Conservation (phyloP, 352 stramenopile species). For the Globisporangium spiculum region DNA sequence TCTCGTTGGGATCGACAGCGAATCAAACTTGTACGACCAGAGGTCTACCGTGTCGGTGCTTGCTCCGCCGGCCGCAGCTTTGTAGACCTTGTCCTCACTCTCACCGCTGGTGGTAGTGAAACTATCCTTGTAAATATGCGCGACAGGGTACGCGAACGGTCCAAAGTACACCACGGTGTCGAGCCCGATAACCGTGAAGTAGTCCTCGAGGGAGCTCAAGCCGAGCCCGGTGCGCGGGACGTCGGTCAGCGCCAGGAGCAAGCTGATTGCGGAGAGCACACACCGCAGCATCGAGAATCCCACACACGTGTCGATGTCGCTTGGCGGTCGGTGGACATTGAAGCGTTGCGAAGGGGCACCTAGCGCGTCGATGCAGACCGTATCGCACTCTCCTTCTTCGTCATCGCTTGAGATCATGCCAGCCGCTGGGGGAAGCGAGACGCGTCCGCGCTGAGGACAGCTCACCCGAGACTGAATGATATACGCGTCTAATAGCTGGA, state of each 20-base stretch:
- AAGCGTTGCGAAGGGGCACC: background rate
- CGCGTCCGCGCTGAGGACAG: background rate
- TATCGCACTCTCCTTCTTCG: background rate
- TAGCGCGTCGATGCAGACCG: background rate
- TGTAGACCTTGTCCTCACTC: slow-evolving; percentile 3
- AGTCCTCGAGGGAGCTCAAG: slow-evolving; percentile 20
- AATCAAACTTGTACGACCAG: slow-evolving; percentile 43
- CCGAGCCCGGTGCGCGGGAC: slow-evolving; percentile 52
- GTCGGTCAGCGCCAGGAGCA: slow-evolving; percentile 41
- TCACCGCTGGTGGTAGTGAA: background rate
- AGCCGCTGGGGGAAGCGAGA: too few species aligned
- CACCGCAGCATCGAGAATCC: slow-evolving; percentile 26
- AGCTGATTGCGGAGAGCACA: slow-evolving; percentile 28
- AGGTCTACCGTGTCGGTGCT: slow-evolving; percentile 12
- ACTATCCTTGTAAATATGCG: slow-evolving; percentile 24
- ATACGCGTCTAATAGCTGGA: too few species aligned
- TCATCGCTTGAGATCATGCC: background rate
- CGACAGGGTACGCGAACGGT: slow-evolving; percentile 39
- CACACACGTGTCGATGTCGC: slow-evolving; percentile 16
- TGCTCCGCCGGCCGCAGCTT: slow-evolving; percentile 5
- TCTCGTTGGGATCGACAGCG: slow-evolving; percentile 22
- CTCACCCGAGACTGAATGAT: background rate
- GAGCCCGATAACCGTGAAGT: slow-evolving; percentile 24
- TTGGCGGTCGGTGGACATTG: background rate
- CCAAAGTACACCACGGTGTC: slow-evolving; percentile 37